Percentiles rank a stretch among this genome's conserved stretches.
Evolutionary conservation across 345 rosid species (phyloP).

Genomic region (Streptanthus diversifolius): DNA sequence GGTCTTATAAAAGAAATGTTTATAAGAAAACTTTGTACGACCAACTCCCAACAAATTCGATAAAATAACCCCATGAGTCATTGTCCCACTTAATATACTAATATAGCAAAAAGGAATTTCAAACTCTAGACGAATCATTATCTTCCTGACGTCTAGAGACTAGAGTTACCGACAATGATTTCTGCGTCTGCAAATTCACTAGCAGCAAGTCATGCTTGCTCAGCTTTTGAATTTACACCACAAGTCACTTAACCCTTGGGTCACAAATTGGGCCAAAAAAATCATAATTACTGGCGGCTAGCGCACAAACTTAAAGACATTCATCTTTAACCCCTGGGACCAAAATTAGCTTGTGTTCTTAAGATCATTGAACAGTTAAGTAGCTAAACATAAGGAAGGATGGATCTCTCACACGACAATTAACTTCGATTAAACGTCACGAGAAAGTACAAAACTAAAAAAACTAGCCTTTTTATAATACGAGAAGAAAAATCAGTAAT

Average conservation of each 20-base stretch:
- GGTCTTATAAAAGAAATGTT: not conserved
- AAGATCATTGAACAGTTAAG: not conserved
- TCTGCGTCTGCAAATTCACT: not conserved
- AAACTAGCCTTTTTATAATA: no score
- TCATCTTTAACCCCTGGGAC: not conserved
- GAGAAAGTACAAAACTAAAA: no score
- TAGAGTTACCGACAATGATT: not conserved
- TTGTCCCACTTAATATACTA: slow-evolving; percentile 14
- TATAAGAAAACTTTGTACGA: not conserved
- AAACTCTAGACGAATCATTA: not conserved
- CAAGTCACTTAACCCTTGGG: not conserved
- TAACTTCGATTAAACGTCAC: no score
- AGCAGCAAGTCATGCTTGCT: not conserved
- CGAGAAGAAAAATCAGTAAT: no score
- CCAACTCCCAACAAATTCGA: slow-evolving; percentile 7
- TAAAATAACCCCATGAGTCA: not conserved
- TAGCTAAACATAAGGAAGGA: not conserved
- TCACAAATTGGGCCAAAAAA: not conserved
- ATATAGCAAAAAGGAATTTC: not conserved
- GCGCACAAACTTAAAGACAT: not conserved
- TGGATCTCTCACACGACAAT: not conserved
- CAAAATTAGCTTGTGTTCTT: not conserved
- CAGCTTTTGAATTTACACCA: not conserved
- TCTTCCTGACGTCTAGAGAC: not conserved
- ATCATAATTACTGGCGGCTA: not conserved